Evolutionary conservation across 805 yeast genomes (phyloP).

Genomic region (Saturnispora diversa): DNA sequence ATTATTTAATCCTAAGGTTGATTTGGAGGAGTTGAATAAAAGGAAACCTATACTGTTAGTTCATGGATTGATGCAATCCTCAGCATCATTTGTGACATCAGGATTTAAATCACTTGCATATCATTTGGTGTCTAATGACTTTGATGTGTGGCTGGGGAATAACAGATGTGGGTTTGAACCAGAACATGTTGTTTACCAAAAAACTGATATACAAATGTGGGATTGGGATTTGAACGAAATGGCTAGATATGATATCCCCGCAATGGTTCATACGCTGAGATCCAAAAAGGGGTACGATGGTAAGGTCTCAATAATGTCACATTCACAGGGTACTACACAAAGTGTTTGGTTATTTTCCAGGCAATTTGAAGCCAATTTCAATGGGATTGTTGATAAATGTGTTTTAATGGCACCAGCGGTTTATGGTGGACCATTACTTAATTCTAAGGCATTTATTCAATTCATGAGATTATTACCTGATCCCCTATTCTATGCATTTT

Average conservation of each 20-base stretch:
- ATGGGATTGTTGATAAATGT: conserved; percentile 52
- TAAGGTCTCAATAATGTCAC: conserved; percentile 63
- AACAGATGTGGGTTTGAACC: conserved; percentile 83
- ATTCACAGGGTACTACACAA: conserved; percentile 93
- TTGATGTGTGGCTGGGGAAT: conserved; percentile 88
- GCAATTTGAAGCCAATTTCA: conserved; percentile 31
- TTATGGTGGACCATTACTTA: conserved; percentile 71
- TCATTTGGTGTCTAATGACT: conserved; percentile 42
- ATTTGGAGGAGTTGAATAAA: neutral
- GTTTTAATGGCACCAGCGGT: conserved; percentile 87
- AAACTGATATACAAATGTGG: conserved; percentile 60
- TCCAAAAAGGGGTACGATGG: conserved; percentile 25
- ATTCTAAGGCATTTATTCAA: conserved; percentile 51
- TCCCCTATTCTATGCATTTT: conserved; percentile 39
- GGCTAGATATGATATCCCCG: conserved; percentile 70
- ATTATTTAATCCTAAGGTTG: conserved; percentile 39
- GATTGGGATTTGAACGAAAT: conserved; percentile 87
- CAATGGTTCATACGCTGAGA: conserved; percentile 57
- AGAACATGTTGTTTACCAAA: conserved; percentile 43
- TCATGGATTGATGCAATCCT: conserved; percentile 83
- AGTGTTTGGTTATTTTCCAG: conserved; percentile 59
- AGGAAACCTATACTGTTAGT: conserved; percentile 58
- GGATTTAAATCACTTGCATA: conserved; percentile 75
- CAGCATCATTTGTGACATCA: conserved; percentile 78
- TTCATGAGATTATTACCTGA: conserved; percentile 50